Conservation (phyloP, 345 rosid genomes). For the Dipteronia dyeriana region DNA sequence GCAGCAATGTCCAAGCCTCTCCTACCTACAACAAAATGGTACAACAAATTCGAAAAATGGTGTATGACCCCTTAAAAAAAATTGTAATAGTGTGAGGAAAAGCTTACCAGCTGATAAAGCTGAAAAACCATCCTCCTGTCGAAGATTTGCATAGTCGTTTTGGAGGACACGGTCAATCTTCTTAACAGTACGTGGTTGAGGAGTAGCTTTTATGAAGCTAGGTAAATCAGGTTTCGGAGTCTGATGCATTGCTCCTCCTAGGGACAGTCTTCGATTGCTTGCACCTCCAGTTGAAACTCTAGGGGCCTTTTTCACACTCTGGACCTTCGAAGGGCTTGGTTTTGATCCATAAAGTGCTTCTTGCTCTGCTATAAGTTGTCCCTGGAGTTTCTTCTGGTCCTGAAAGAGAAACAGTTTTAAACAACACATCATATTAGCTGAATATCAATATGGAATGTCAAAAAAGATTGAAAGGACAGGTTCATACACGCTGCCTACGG, state of each 20-base stretch:
- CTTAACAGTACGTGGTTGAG: conserved; percentile 49
- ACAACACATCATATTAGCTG: conserved; percentile 5
- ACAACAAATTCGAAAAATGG: not conserved
- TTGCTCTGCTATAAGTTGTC: conserved; percentile 90
- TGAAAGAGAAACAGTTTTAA: conserved; percentile 29
- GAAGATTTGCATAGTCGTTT: conserved; percentile 36
- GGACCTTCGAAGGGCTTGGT: conserved; percentile 92
- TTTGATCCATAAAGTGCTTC: conserved; percentile 93
- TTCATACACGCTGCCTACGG: conserved; percentile 74
- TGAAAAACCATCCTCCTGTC: conserved; percentile 46
- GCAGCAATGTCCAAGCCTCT: conserved; percentile 67
- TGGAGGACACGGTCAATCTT: conserved; percentile 52
- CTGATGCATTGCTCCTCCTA: conserved; percentile 72
- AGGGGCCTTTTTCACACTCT: conserved; percentile 65
- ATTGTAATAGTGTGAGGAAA: too few species aligned
- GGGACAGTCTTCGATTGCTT: conserved; percentile 66
- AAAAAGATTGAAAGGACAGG: not conserved
- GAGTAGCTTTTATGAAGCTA: conserved; percentile 41
- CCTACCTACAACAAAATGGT: conserved; percentile 39
- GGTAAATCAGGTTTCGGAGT: conserved; percentile 63
- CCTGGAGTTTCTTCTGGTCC: conserved; percentile 99
- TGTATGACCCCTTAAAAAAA: too few species aligned
- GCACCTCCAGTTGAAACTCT: conserved; percentile 81
- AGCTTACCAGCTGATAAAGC: conserved; percentile 55
- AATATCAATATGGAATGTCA: not conserved